Base-by-base conservation (phyloP, 441 rosid species). In the Corymbia calophylla region DNA sequence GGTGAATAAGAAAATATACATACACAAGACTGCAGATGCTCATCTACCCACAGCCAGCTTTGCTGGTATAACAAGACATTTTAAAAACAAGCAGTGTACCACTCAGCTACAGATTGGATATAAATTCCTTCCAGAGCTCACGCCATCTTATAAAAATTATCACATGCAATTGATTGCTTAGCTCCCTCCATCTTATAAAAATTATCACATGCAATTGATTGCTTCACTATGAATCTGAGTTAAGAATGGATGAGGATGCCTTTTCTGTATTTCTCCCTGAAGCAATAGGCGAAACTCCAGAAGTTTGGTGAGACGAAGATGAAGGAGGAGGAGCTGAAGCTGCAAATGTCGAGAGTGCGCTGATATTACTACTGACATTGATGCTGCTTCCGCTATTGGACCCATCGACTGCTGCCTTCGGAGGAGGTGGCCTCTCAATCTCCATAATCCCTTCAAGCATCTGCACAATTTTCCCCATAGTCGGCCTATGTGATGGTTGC, bases 381-480 rank as follows among this genome's bases (percentile, higher is more conserved):
- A 91, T 91, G 94, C 94, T 93, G 86, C 90, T 88, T 87, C 93
- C 93, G 87, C 89, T 49, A n/a, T 58, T 53, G 27, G 94, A 92
- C 48, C 92, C 92, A 90, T 93, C 95, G 0, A 91, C 87, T 8
- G 92, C 51, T 23, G 91, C 91, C 88, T 92, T 95, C 4, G 95
- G 97, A 48, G 95, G 94, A 3, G 95, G 95, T 3, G 97, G 97
- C 86, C 70, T 94, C 89, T 91, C 93, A 66, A 94, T 93, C 87
- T 93, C 95, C 18, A 89, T 85, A 21, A 95, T 91, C 90, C 97
- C 98, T 87, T 96, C 98, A 8, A 96, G 92, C 96, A 96, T 95
- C 92, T 95, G 97, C 87, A 95, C 96, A 25, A 96, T 95, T 89
- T 93, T 96, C 88, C 98, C 96, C 96, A 96, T 95, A 89, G 86